phyloP scores from a whole-genome alignment of 257 asterid genomes.

The Apocynum venetum region DNA sequence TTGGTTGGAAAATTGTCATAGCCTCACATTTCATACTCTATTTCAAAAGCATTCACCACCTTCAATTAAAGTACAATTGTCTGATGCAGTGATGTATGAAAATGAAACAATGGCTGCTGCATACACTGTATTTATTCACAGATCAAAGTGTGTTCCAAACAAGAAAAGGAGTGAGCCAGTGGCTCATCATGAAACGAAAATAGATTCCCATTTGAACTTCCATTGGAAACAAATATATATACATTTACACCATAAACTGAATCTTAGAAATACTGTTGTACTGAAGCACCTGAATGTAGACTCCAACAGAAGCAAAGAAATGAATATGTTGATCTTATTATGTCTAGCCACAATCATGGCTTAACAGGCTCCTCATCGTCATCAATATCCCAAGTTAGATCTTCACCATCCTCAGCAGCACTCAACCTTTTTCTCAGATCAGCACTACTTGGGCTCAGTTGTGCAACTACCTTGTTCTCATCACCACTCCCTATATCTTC shows the following conservation, averaged over 20 bases:
- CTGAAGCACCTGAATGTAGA: not conserved
- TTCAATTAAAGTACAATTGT: not conserved
- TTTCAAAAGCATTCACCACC: not conserved
- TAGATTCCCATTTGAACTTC: not conserved
- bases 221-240: not conserved
- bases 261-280: not conserved
- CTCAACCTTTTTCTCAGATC: constrained; percentile 42
- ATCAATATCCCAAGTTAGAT: constrained; percentile 71
- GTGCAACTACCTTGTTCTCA: constrained; percentile 37
- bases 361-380: constrained; percentile 48
- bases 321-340: not conserved
- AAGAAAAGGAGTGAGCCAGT: too few species aligned
- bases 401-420: constrained; percentile 64
- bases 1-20: not conserved
- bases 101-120: not conserved
- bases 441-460: constrained; percentile 19
- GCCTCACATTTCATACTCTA: not conserved
- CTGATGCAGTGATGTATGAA: not conserved
- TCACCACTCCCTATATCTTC: constrained; percentile 68
- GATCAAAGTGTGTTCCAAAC: too few species aligned
- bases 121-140: not conserved
- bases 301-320: not conserved
- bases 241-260: not conserved
- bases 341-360: constrained; percentile 29
- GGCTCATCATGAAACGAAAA: too few species aligned